These are phyloP conservation scores for Oehlia diaphana DNA, from an alignment of 192 early-diverging fungal species.

Conservation along the genomic window DNA sequence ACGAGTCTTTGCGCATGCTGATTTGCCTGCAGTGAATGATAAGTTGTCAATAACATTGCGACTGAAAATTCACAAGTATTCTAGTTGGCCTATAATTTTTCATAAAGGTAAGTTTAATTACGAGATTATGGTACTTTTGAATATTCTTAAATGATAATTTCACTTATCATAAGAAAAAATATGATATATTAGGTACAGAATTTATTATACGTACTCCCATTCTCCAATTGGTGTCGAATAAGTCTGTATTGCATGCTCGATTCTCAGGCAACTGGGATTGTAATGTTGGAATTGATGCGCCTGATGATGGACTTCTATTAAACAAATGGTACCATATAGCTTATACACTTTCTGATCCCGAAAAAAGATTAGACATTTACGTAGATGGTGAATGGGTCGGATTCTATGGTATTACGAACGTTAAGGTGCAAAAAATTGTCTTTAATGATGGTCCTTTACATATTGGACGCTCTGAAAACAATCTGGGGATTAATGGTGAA, in stretches of 20 bases:
- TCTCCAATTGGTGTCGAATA: neutral
- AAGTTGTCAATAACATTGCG: conserved; percentile 2
- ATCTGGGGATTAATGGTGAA: neutral
- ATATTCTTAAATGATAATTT: neutral
- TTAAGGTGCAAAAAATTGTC: neutral
- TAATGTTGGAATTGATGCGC: neutral
- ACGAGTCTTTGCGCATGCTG: neutral
- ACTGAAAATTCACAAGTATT: neutral
- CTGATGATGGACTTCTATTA: conserved; percentile 6
- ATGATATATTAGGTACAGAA: neutral
- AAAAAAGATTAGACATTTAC: conserved; percentile 13
- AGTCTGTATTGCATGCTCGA: conserved; percentile 3
- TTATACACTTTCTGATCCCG: conserved; percentile 20
- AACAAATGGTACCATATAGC: conserved; percentile 24
- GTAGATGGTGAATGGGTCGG: neutral
- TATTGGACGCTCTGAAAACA: neutral
- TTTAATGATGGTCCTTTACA: conserved; percentile 14
- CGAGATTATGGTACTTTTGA: neutral
- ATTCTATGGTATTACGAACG: neutral
- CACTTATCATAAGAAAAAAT: neutral
- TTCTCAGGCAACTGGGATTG: neutral
- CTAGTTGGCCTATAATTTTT: neutral
- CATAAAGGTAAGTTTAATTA: conserved; percentile 8
- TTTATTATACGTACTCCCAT: neutral
- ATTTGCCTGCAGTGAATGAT: conserved; percentile 8